Conservation (phyloP, 306 rosid genomes). For the Cicer chorassanicum region DNA sequence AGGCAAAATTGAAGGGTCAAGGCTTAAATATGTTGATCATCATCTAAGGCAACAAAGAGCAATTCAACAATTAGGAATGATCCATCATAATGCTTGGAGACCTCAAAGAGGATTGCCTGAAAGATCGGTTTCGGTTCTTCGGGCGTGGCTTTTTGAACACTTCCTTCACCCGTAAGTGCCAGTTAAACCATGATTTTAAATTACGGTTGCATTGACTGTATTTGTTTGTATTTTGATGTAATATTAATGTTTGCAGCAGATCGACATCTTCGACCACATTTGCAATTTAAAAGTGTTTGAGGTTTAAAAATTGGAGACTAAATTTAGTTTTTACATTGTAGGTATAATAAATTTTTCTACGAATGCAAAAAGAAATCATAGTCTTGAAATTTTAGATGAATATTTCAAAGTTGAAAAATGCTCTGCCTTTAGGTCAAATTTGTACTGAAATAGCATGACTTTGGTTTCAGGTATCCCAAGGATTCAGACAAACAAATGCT, state of each 20-base stretch:
- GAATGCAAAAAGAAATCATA: too few relatives aligned
- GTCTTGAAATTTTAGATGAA: too few relatives aligned
- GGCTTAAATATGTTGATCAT: conserved; percentile 87
- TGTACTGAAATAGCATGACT: conserved; percentile 22
- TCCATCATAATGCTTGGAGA: conserved; percentile 99
- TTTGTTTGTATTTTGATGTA: too few relatives aligned
- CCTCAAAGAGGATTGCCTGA: conserved; percentile 98
- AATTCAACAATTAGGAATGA: conserved; percentile 96
- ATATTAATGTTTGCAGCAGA: too few relatives aligned
- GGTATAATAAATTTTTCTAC: too few relatives aligned
- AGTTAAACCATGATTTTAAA: too few relatives aligned
- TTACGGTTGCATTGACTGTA: too few relatives aligned
- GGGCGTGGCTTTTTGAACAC: conserved; percentile 99
- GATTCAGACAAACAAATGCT: conserved; percentile 96
- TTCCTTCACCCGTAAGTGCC: conserved; percentile 93
- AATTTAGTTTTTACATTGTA: too few relatives aligned
- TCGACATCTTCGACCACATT: too few relatives aligned
- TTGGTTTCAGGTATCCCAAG: conserved; percentile 79
- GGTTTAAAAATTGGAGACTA: too few relatives aligned
- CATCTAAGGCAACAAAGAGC: conserved; percentile 92
- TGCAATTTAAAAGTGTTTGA: too few relatives aligned
- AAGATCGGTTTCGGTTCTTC: conserved; percentile 93
- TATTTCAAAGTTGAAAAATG: not conserved
- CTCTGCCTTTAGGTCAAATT: not conserved
- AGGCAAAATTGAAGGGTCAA: conserved; percentile 79